Conservation (phyloP, 78 protist genomes). For the Chrysochromulina tobinii region DNA sequence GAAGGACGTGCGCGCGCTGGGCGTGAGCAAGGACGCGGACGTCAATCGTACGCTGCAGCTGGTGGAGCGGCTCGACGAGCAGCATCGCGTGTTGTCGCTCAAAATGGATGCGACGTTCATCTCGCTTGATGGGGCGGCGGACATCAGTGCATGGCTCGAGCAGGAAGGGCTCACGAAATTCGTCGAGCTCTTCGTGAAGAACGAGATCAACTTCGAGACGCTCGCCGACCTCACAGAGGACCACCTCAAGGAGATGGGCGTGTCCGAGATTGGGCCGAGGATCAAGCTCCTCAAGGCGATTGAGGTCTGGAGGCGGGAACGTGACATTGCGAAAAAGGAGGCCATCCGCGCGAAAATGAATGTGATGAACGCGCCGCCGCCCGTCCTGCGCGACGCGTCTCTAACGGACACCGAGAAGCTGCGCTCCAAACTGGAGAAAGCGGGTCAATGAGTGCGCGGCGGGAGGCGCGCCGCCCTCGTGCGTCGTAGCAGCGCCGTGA, state of each 20-base stretch:
- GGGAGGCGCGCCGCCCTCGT: no score
- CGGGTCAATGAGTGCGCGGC: no score
- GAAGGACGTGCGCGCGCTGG: neutral
- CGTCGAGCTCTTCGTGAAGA: neutral
- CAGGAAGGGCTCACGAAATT: neutral
- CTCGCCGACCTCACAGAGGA: conserved; percentile 6
- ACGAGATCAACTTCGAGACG: neutral
- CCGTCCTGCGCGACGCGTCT: no score
- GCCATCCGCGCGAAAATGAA: no score
- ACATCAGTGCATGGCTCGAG: conserved; percentile 15
- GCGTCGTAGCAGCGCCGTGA: no score
- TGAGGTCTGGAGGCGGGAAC: no score
- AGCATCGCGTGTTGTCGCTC: neutral
- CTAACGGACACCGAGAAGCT: no score
- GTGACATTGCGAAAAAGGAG: no score
- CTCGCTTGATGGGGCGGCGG: neutral
- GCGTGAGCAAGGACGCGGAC: neutral
- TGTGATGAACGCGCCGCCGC: no score
- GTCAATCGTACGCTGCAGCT: neutral
- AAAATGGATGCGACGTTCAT: conserved; percentile 14
- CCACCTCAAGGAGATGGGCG: conserved; percentile 13
- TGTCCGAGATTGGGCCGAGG: neutral
- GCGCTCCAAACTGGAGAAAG: no score
- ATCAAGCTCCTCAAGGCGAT: neutral
- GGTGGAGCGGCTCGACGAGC: neutral